A percentile compares a stretch with the other conserved stretches of the same genome.
These are phyloP conservation scores for Syncephalastrum sp. DNA, from an alignment of 371 early-diverging fungal genomes.

Conservation along the genomic window DNA sequence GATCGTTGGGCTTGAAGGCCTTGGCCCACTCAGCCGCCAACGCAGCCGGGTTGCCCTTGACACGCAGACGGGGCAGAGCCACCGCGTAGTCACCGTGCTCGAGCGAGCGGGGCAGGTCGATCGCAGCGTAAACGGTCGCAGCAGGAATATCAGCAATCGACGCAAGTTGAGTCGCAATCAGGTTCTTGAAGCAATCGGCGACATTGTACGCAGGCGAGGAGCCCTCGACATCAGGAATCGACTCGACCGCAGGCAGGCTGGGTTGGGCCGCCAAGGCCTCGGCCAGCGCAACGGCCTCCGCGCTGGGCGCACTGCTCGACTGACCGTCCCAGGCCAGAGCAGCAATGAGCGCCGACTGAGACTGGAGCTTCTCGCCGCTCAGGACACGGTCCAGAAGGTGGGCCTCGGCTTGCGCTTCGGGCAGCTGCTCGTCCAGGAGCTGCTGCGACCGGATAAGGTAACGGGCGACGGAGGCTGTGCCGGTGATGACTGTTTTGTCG, in stretches of 20 bases:
- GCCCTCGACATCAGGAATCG: conserved; percentile 44
- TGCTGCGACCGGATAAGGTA: conserved; percentile 32
- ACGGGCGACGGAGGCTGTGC: conserved; percentile 36
- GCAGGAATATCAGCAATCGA: conserved; percentile 47
- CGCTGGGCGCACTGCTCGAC: conserved; percentile 29
- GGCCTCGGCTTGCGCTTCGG: conserved; percentile 23
- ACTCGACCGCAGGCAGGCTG: conserved; percentile 21
- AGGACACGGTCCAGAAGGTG: conserved; percentile 28
- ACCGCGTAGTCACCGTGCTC: conserved; percentile 81
- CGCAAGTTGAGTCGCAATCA: conserved; percentile 52
- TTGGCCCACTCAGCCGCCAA: conserved; percentile 75
- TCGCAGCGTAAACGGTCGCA: conserved; percentile 44
- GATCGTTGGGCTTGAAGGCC: conserved; percentile 64
- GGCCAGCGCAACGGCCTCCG: conserved; percentile 34
- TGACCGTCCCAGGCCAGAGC: conserved; percentile 50
- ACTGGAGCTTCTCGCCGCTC: conserved; percentile 24
- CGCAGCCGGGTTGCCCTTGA: conserved; percentile 84
- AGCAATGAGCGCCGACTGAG: conserved; percentile 43
- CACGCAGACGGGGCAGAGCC: conserved; percentile 81
- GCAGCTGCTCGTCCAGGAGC: conserved; percentile 26
- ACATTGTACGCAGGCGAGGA: conserved; percentile 53
- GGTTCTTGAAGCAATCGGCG: conserved; percentile 56
- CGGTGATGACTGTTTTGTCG: conserved; percentile 18
- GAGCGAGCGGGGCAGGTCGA: conserved; percentile 61
- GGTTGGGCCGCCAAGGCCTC: conserved; percentile 24